Evolutionary conservation across 164 flowering plant species (phyloP), one percentile per base, ranked within the genome.

Genomic region (Nelumbo lutea): DNA sequence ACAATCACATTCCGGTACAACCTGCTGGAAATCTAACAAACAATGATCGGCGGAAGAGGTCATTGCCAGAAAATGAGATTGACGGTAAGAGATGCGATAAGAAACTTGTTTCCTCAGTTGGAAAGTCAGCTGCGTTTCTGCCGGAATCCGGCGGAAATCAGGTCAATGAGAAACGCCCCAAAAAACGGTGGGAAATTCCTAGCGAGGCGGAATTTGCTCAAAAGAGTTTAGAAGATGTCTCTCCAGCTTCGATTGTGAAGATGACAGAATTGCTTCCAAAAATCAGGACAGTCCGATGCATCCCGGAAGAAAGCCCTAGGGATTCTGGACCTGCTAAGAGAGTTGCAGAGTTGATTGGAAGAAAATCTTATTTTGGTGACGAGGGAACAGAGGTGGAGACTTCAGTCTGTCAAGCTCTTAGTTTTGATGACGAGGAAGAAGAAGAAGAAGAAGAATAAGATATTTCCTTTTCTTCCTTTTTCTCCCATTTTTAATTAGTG

Each of bases 321-420:
- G 91, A 90, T 63, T 94, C 98, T 4, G 98, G 98, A 14, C 75
- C 85, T 1, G 96, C 94, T 0, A 94, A 88, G 66, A 86, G 88
- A 66, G 93, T 84, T 5, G 81, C 84, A 8, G 96, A 91, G 6
- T 76, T 91, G 80, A 61, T 77, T 1, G 87, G 93, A 40, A 86
- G 68, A 75, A 86, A 73, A 44, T 71, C 91, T 0, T 80, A 38
- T 62, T 89, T 93, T 43, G 47, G 70, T 27, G 64, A 1, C 8
- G 80, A 74, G 42, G 83, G 73, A 1, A 75, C 66, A 1, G 77
- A 62, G 47, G 82, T 10, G 59, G 87, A 74, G 14, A 42, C 45
- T 39, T 76, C 84, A 46, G 79, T 86, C 55, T 87, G 84, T 71
- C 93, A 85, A 70, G 77, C 78, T 14, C 70, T 90, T 83, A 76